These are phyloP conservation scores for Primulina huaijiensis DNA, from an alignment of 257 asterid species.

Conservation along the genomic window DNA sequence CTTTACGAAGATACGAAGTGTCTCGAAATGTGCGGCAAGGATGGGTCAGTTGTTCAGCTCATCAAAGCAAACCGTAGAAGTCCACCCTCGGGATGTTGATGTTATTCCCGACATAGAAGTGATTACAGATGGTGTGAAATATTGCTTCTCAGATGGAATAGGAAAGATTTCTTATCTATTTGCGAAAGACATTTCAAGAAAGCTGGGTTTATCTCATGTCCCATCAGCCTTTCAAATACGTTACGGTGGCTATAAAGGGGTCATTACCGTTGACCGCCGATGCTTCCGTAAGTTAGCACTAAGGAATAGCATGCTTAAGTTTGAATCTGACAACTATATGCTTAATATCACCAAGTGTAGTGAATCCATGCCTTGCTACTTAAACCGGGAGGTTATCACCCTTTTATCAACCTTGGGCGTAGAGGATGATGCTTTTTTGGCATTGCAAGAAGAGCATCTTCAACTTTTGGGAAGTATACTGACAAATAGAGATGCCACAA, in stretches of 20 bases:
- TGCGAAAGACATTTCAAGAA: slow-evolving; percentile 53
- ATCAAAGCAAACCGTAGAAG: slow-evolving; percentile 62
- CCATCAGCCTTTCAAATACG: slow-evolving; percentile 97
- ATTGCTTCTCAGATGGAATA: slow-evolving; percentile 93
- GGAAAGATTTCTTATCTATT: slow-evolving; percentile 71
- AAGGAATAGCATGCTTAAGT: slow-evolving; percentile 77
- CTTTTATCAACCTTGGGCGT: slow-evolving; percentile 80
- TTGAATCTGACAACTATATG: slow-evolving; percentile 77
- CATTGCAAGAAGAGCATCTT: slow-evolving; percentile 66
- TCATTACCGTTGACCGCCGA: slow-evolving; percentile 59
- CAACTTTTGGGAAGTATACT: slow-evolving; percentile 50
- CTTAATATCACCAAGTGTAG: slow-evolving; percentile 83
- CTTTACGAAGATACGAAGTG: slow-evolving; percentile 67
- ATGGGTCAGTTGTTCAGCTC: slow-evolving; percentile 97
- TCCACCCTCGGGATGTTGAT: slow-evolving; percentile 48
- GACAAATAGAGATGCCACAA: slow-evolving; percentile 53
- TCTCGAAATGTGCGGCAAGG: slow-evolving; percentile 91
- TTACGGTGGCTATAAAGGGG: slow-evolving; percentile 96
- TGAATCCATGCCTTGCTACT: slow-evolving; percentile 84
- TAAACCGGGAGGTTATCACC: slow-evolving; percentile 77
- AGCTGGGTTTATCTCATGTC: slow-evolving; percentile 49
- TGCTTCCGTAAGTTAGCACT: slow-evolving; percentile 68
- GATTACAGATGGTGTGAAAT: slow-evolving; percentile 56
- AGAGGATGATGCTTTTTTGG: slow-evolving; percentile 50
- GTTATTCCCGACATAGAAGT: slow-evolving; percentile 70